Evolutionary conservation across 164 flowering plant genomes (phyloP).

Genomic region (Chloranthus sessilifolius): DNA sequence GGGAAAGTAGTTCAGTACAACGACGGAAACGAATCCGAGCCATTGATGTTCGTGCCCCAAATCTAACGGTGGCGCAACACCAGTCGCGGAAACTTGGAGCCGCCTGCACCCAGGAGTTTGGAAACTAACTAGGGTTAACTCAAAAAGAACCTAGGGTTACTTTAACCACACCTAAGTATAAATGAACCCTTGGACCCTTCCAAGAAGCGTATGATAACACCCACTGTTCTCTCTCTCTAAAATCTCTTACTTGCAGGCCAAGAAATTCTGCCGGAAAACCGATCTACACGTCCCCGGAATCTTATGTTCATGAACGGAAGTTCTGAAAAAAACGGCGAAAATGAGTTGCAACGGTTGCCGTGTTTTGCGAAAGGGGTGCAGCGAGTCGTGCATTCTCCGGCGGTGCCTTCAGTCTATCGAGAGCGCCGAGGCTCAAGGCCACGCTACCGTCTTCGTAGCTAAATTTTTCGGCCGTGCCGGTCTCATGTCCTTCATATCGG

Average conservation of each 20-base stretch:
- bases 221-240: constrained; percentile 10
- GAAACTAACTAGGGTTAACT: constrained; percentile 32
- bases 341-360: constrained; percentile 97
- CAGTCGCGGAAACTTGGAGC: constrained; percentile 90
- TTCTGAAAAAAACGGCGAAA: not conserved
- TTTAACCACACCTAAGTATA: not conserved
- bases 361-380: constrained; percentile 75
- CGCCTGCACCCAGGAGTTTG: constrained; percentile 75
- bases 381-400: constrained; percentile 62
- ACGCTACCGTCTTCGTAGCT: constrained; percentile 82
- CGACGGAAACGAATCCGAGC: no score
- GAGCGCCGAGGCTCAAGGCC: constrained; percentile 58
- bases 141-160: not conserved
- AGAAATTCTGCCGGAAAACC: not conserved
- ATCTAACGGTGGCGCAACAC: constrained; percentile 22
- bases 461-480: constrained; percentile 87
- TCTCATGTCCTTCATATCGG: constrained; percentile 68
- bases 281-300: not conserved
- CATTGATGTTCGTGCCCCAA: not conserved
- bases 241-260: not conserved
- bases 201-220: not conserved
- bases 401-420: constrained; percentile 67
- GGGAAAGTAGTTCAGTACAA: no score
- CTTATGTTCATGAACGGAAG: not conserved
- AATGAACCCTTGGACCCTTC: not conserved